phyloP scores from a whole-genome alignment of 2,329 filamentous ascomycete genomes.

The Nemania sp. region DNA sequence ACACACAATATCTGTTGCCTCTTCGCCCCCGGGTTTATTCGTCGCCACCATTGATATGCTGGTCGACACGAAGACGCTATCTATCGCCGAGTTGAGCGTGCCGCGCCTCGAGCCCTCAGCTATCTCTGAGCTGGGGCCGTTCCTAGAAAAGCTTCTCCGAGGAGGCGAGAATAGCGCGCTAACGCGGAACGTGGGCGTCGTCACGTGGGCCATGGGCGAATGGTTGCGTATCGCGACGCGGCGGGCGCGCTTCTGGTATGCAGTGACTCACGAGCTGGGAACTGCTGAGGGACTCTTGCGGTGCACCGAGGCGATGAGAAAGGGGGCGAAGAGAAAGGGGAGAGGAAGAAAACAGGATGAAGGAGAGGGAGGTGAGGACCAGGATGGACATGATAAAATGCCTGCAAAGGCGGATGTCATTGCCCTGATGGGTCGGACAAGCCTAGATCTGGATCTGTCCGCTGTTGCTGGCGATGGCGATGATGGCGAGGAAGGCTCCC shows the following conservation, averaged over 20 bases:
- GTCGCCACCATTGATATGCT: conserved; percentile 68
- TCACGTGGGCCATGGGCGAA: conserved; percentile 76
- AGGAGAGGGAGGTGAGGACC: conserved; percentile 7
- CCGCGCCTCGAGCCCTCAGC: conserved; percentile 68
- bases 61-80: conserved; percentile 65
- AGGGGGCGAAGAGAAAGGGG: conserved; percentile 26
- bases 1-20: conserved; percentile 67
- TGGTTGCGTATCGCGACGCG: conserved; percentile 72
- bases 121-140: conserved; percentile 67
- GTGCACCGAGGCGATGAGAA: conserved; percentile 51
- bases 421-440: conserved; percentile 65
- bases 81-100: conserved; percentile 66
- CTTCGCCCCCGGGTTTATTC: conserved; percentile 66
- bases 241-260: conserved; percentile 72
- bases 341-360: conserved; percentile 26
- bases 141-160: conserved; percentile 59
- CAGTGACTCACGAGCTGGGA: conserved; percentile 62
- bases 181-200: conserved; percentile 67
- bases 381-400: conserved; percentile 24
- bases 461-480: conserved; percentile 49
- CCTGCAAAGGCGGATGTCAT: conserved; percentile 61
- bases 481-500: conserved; percentile 50
- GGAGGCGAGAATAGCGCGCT: conserved; percentile 58
- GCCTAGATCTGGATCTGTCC: conserved; percentile 59
- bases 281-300: conserved; percentile 50